These are phyloP conservation scores for Aspergillus fijiensis DNA, from an alignment of 2,329 filamentous ascomycete species.

Conservation along the genomic window DNA sequence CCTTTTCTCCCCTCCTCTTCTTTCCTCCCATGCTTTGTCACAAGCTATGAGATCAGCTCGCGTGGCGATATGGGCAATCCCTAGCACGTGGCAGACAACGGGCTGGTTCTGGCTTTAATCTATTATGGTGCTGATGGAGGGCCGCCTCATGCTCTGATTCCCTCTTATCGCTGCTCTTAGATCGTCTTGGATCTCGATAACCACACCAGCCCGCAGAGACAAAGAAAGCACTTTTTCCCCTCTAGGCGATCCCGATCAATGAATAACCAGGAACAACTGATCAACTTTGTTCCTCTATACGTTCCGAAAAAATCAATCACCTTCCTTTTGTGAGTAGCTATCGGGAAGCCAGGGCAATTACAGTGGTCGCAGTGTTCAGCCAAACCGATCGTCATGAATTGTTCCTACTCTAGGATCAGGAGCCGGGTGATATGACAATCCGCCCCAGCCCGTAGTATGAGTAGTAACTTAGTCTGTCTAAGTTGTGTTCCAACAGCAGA, in stretches of 20 bases:
- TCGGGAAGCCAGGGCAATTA: too few species aligned
- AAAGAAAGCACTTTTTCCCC: background rate
- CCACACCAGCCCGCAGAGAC: background rate
- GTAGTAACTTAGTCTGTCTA: too few species aligned
- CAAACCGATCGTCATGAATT: background rate
- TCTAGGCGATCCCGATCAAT: background rate
- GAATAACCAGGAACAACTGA: too few species aligned
- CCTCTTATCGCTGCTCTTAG: background rate
- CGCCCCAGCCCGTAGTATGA: too few species aligned
- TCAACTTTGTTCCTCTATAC: too few species aligned
- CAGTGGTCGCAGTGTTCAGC: background rate
- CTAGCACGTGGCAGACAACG: slow-evolving; percentile 14
- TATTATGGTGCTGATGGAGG: background rate
- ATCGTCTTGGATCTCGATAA: background rate
- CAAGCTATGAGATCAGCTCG: slow-evolving; percentile 8
- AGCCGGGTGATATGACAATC: background rate
- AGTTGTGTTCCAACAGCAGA: background rate
- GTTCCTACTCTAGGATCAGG: background rate
- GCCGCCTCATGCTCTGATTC: background rate
- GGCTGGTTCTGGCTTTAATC: background rate
- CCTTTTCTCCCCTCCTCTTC: background rate
- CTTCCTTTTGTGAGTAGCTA: too few species aligned
- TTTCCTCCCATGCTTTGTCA: background rate
- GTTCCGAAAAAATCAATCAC: too few species aligned
- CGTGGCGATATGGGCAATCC: slow-evolving; percentile 4